Evolutionary conservation across 1,284 basidiomycete species (phyloP).

Genomic region (Limonomyces culmigenus): DNA sequence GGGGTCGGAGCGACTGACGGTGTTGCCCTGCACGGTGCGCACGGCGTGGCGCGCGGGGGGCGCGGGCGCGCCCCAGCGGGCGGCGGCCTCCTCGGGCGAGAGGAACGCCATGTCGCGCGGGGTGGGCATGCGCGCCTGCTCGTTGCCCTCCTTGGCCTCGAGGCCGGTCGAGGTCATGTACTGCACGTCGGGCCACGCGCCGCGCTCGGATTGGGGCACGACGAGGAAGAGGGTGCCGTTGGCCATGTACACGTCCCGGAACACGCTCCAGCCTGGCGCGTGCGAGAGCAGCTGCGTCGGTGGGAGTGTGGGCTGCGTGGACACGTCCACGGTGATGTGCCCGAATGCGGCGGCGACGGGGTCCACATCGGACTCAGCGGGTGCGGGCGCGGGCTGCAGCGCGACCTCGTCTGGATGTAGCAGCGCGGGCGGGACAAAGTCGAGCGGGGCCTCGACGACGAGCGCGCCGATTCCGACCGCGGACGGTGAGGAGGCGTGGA

Average conservation of each 20-base stretch:
- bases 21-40: slow-evolving; percentile 45
- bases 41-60: slow-evolving; percentile 27
- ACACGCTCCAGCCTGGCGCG: slow-evolving; percentile 79
- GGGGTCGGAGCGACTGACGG: slow-evolving; percentile 24
- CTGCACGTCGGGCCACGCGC: slow-evolving; percentile 27
- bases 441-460: no score
- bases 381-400: no score
- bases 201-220: slow-evolving; percentile 33
- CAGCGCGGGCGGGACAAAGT: no score
- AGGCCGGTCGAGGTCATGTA: slow-evolving; percentile 41
- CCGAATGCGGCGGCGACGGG: no score
- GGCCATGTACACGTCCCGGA: slow-evolving; percentile 60
- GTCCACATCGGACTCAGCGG: no score
- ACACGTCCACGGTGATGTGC: no score
- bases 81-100: slow-evolving; percentile 45
- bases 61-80: slow-evolving; percentile 38
- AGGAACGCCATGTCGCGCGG: slow-evolving; percentile 69
- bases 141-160: slow-evolving; percentile 28
- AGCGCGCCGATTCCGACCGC: no score
- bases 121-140: slow-evolving; percentile 38
- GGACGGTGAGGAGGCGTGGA: no score
- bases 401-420: no score
- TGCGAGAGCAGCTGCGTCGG: no score
- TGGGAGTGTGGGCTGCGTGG: no score
- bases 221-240: slow-evolving; percentile 69